phyloP scores from a whole-genome alignment of 2,329 filamentous ascomycete genomes.

The Colletotrichum neosansevieriae region DNA sequence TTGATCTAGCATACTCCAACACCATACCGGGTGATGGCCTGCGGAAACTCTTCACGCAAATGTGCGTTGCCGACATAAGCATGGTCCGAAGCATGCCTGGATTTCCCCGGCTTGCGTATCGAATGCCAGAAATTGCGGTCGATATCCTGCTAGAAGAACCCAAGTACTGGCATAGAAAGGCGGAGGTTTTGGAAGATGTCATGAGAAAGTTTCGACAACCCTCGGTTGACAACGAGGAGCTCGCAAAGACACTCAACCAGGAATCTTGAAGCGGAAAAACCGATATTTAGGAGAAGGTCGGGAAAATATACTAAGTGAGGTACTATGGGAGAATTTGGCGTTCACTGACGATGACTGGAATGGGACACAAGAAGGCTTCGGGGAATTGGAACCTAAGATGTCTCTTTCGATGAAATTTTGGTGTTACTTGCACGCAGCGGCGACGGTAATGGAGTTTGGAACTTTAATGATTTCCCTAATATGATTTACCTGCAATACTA shows the following conservation, averaged over 20 bases:
- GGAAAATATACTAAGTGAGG: no score
- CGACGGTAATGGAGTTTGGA: no score
- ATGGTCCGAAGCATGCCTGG: neutral
- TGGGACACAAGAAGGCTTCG: no score
- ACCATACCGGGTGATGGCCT: conserved; percentile 2
- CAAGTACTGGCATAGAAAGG: neutral
- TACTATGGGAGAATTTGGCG: no score
- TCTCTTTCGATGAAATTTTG: no score
- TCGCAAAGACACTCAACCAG: neutral
- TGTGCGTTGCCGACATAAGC: neutral
- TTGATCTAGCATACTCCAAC: neutral
- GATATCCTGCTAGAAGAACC: conserved; percentile 7
- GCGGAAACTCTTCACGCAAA: conserved; percentile 1
- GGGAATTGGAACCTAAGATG: no score
- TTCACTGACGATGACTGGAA: no score
- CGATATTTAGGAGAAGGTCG: no score
- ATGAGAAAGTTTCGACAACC: neutral
- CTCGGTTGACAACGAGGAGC: neutral
- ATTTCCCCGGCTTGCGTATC: neutral
- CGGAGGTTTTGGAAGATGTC: neutral
- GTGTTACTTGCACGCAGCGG: no score
- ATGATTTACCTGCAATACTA: no score
- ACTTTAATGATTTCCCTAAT: no score
- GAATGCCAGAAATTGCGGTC: neutral
- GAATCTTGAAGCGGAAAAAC: fast-evolving